A percentile compares a stretch with the other conserved stretches of the same genome.
Evolutionary conservation across 176 grass and related monocot species (phyloP).

Genomic region (Pharus latifolius): DNA sequence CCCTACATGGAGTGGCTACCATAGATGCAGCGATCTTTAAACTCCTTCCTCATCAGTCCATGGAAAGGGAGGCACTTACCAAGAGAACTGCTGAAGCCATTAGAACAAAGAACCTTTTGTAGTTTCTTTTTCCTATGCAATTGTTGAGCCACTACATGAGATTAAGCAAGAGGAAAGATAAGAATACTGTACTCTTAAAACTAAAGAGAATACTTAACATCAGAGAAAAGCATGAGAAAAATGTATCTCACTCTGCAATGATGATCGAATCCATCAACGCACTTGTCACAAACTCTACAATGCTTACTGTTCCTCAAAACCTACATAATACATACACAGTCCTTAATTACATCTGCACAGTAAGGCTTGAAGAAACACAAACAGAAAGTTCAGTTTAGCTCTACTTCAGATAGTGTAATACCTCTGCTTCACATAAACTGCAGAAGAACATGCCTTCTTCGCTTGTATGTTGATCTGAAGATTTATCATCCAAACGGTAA

Average conservation of each 20-base stretch:
- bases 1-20: background rate
- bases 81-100: conserved; percentile 77
- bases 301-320: conserved; percentile 97
- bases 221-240: background rate
- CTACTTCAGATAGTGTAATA: conserved; percentile 9
- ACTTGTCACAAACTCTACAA: conserved; percentile 97
- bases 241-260: conserved; percentile 71
- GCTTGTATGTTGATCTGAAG: conserved; percentile 54
- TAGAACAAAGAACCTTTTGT: conserved; percentile 77
- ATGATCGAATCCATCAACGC: conserved; percentile 97
- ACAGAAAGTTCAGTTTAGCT: background rate
- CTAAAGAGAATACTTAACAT: background rate
- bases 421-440: conserved; percentile 93
- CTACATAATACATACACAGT: conserved; percentile 20
- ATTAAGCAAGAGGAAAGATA: conserved; percentile 1
- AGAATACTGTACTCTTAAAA: background rate
- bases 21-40: background rate
- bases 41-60: background rate
- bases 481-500: conserved; percentile 21
- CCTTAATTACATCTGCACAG: background rate
- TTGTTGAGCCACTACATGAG: conserved; percentile 89
- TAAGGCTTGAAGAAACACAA: background rate
- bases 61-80: conserved; percentile 37
- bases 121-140: conserved; percentile 93
- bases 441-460: conserved; percentile 97